phyloP scores from a whole-genome alignment of 2,329 filamentous ascomycete genomes.

The Aspergillus carbonarius region DNA sequence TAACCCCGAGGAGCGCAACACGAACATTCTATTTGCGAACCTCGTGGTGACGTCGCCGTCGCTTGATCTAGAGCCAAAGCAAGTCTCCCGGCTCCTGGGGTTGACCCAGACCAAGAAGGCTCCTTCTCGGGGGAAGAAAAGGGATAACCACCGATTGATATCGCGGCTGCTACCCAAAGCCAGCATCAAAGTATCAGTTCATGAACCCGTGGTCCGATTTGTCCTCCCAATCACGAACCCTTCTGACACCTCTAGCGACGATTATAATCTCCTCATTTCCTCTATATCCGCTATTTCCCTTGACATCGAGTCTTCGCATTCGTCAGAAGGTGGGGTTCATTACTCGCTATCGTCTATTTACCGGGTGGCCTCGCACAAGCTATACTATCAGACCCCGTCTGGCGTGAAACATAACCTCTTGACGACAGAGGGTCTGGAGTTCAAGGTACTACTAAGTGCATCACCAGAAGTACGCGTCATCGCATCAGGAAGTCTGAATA shows the following conservation, averaged over 20 bases:
- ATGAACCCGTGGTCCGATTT: conserved; percentile 91
- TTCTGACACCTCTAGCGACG: conserved; percentile 61
- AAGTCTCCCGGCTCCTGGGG: conserved; percentile 80
- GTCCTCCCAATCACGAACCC: conserved; percentile 74
- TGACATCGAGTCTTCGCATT: conserved; percentile 95
- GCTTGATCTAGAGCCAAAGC: conserved; percentile 85
- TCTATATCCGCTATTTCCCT: conserved; percentile 91
- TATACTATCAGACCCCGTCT: conserved; percentile 90
- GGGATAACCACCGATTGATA: conserved; percentile 64
- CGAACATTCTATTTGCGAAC: conserved; percentile 95
- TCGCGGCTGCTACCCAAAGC: conserved; percentile 92
- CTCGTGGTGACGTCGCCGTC: conserved; percentile 95
- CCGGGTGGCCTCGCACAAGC: conserved; percentile 77
- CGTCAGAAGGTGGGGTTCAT: conserved; percentile 75
- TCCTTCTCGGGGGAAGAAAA: conserved; percentile 46
- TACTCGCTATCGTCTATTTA: conserved; percentile 83
- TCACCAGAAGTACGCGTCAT: conserved; percentile 82
- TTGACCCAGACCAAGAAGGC: conserved; percentile 62
- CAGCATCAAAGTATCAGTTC: conserved; percentile 91
- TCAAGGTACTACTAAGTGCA: conserved; percentile 81
- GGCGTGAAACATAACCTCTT: conserved; percentile 83
- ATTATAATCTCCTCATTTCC: conserved; percentile 93
- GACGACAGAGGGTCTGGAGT: conserved; percentile 81
- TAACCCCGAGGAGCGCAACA: conserved; percentile 80
- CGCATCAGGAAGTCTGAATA: conserved; percentile 75